phyloP scores from a whole-genome alignment of 31 red algal genomes.

The Endocladia muricata region DNA sequence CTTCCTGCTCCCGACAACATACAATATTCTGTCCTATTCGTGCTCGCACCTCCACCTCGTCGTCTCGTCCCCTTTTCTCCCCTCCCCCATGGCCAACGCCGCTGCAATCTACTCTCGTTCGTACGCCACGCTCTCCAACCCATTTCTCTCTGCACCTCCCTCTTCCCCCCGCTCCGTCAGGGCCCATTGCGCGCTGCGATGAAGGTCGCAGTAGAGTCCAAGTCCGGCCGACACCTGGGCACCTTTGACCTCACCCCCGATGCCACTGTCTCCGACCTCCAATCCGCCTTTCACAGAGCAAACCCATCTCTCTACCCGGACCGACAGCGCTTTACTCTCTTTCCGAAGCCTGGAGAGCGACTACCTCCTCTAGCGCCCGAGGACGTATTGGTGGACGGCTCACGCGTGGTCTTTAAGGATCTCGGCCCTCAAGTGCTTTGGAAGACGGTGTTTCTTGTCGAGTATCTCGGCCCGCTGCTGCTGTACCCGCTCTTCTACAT shows the following conservation, averaged over 20 bases:
- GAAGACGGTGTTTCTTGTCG: slow-evolving; percentile 80
- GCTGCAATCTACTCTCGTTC: neutral
- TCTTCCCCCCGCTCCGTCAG: neutral
- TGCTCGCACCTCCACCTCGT: no score
- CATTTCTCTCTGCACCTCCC: neutral
- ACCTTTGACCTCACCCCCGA: slow-evolving; percentile 17
- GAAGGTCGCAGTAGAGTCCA: slow-evolving; percentile 39
- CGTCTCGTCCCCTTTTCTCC: no score
- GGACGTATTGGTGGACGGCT: slow-evolving; percentile 21
- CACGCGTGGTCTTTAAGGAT: slow-evolving; percentile 65
- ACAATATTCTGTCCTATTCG: no score
- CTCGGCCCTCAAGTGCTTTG: slow-evolving; percentile 84
- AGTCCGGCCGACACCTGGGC: slow-evolving; percentile 29
- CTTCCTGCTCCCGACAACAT: no score
- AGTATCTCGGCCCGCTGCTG: slow-evolving; percentile 86
- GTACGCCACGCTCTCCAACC: neutral
- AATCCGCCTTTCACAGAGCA: slow-evolving; percentile 27
- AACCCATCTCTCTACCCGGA: slow-evolving; percentile 40
- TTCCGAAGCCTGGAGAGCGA: slow-evolving; percentile 20
- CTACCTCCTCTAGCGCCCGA: slow-evolving; percentile 13
- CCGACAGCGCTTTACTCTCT: slow-evolving; percentile 64
- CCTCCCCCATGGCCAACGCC: neutral
- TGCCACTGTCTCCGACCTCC: slow-evolving; percentile 14
- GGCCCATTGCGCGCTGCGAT: neutral
- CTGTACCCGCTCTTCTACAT: slow-evolving; percentile 70